These are phyloP conservation scores for Geum urbanum DNA, from an alignment of 306 rosid species.

Conservation along the genomic window DNA sequence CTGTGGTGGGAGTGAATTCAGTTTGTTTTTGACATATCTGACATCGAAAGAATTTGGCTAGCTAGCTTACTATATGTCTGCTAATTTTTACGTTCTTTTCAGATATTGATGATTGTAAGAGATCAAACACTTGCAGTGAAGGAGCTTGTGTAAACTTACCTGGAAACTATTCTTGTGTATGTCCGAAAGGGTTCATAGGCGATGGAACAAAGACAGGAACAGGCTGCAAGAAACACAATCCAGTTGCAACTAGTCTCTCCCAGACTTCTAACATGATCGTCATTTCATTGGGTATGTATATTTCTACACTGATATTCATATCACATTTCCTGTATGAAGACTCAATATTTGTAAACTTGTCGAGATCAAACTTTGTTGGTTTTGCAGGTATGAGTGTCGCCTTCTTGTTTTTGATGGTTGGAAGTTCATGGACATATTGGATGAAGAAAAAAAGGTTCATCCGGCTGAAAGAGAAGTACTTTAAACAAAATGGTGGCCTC, in stretches of 20 bases:
- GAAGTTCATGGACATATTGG: constrained; percentile 2
- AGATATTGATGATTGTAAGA: constrained; percentile 39
- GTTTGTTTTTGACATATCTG: not conserved
- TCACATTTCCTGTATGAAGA: not conserved
- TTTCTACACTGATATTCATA: not conserved
- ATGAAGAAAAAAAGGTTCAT: constrained; percentile 9
- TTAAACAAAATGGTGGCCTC: constrained; percentile 23
- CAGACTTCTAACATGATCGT: not conserved
- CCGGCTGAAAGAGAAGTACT: constrained; percentile 19
- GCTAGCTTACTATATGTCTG: not conserved
- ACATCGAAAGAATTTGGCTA: not conserved
- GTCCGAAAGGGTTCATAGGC: constrained; percentile 12
- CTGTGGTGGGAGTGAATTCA: constrained; percentile 19
- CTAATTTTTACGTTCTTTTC: not conserved
- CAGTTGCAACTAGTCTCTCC: not conserved
- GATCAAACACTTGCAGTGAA: constrained; percentile 9
- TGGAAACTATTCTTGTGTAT: not conserved
- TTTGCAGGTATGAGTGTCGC: constrained; percentile 20
- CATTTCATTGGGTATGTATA: constrained; percentile 6
- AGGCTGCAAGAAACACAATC: constrained; percentile 1
- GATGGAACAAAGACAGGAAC: no score
- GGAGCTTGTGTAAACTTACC: not conserved
- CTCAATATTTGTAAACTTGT: not conserved
- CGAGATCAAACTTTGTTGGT: not conserved
- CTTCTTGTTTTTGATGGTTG: not conserved